Percentiles rank a stretch among this genome's conserved stretches.
phyloP scores from a whole-genome alignment of 2,329 filamentous ascomycete species.

The Monosporascus cannonballus region DNA sequence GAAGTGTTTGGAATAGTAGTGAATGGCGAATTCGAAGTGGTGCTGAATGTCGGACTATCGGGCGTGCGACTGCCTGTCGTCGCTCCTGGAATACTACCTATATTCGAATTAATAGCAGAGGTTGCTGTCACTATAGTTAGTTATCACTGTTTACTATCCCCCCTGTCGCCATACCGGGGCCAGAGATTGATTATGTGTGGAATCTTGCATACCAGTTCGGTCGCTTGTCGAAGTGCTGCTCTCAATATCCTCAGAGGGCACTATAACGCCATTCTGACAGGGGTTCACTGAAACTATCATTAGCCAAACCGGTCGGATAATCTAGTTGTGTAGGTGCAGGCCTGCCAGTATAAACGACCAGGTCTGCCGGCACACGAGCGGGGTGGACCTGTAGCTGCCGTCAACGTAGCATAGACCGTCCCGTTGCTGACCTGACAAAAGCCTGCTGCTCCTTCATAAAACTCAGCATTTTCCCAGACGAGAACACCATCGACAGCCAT shows the following conservation, averaged over 20 bases:
- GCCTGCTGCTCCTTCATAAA: constrained; percentile 9
- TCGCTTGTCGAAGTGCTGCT: not conserved
- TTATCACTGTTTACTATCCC: no score
- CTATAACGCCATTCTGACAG: constrained; percentile 6
- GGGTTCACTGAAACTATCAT: not conserved
- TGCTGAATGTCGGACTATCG: no score
- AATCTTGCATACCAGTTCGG: not conserved
- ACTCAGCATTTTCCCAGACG: constrained; percentile 10
- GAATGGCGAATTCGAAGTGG: no score
- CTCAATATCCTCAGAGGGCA: not conserved
- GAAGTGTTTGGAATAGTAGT: no score
- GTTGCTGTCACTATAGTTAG: no score
- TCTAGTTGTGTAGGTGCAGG: constrained; percentile 1
- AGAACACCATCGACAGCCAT: constrained; percentile 7
- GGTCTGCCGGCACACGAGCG: constrained; percentile 6
- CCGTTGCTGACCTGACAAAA: constrained; percentile 9
- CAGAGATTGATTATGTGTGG: not conserved
- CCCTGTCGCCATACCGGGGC: no score
- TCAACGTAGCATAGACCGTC: constrained; percentile 12
- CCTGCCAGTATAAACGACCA: constrained; percentile 13
- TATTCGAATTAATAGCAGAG: no score
- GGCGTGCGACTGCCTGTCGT: no score
- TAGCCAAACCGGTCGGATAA: not conserved
- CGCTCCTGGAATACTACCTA: no score
- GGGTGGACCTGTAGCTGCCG: constrained; percentile 3